phyloP scores from a whole-genome alignment of 2,329 filamentous ascomycete genomes.

The Didymella exigua region DNA sequence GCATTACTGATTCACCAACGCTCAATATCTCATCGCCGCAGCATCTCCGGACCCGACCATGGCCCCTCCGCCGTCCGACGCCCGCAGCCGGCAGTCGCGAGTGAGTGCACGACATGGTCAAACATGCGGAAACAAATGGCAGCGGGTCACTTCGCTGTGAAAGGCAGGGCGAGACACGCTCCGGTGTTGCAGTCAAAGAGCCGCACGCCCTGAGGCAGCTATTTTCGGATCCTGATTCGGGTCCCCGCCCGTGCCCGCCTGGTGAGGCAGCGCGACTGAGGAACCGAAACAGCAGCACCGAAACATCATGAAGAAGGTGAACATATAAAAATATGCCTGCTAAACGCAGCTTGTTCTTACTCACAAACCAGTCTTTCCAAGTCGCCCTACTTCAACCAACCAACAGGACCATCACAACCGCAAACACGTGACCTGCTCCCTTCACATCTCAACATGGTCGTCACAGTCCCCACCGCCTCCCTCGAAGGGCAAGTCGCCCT shows the following conservation, averaged over 20 bases:
- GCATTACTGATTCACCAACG: slow-evolving; percentile 1
- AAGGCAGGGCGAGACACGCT: slow-evolving; percentile 16
- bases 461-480: slow-evolving; percentile 55
- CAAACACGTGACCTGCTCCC: slow-evolving; percentile 20
- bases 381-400: not conserved
- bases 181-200: slow-evolving; percentile 30
- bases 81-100: slow-evolving; percentile 28
- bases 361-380: not conserved
- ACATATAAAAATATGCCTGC: slow-evolving; percentile 16
- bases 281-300: slow-evolving; percentile 15
- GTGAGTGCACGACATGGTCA: slow-evolving; percentile 23
- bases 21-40: slow-evolving; percentile 11
- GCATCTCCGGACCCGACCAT: slow-evolving; percentile 22
- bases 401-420: slow-evolving; percentile 22
- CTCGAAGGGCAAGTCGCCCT: slow-evolving; percentile 62
- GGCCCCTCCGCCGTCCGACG: slow-evolving; percentile 40
- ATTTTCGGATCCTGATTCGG: slow-evolving; percentile 34
- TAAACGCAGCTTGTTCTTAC: slow-evolving; percentile 10
- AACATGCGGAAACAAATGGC: slow-evolving; percentile 18
- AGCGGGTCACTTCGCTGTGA: slow-evolving; percentile 21
- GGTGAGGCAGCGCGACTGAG: slow-evolving; percentile 22
- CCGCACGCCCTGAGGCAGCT: slow-evolving; percentile 25
- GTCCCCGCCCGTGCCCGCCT: slow-evolving; percentile 31
- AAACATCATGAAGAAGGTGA: slow-evolving; percentile 5
- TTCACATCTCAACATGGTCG: slow-evolving; percentile 43